phyloP scores from a whole-genome alignment of 495 filamentous ascomycete genomes.

The Neurospora tetraspora region DNA sequence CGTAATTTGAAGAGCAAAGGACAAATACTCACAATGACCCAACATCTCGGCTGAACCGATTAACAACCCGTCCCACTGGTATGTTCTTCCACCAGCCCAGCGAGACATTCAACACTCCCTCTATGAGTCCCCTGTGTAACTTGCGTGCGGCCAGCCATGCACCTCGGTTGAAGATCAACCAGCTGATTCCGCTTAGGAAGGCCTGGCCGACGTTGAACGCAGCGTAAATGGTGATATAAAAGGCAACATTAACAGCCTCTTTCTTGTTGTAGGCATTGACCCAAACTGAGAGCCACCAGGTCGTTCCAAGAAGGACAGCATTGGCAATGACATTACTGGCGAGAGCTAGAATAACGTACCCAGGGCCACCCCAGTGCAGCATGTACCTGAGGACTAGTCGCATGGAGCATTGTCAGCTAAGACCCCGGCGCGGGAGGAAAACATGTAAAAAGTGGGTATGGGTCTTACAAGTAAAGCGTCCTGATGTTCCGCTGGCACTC shows the following conservation, averaged over 20 bases:
- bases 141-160: slow-evolving; percentile 36
- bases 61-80: slow-evolving; percentile 46
- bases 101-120: slow-evolving; percentile 38
- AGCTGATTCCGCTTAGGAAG: slow-evolving; percentile 20
- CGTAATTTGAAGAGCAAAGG: not conserved
- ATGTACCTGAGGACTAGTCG: slow-evolving; percentile 27
- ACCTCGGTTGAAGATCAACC: slow-evolving; percentile 26
- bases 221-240: slow-evolving; percentile 29
- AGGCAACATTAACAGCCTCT: slow-evolving; percentile 21
- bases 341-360: slow-evolving; percentile 22
- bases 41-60: slow-evolving; percentile 46
- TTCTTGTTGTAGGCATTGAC: slow-evolving; percentile 37
- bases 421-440: not conserved
- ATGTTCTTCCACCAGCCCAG: slow-evolving; percentile 46
- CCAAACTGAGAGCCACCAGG: slow-evolving; percentile 40
- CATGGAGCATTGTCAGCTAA: not conserved
- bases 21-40: slow-evolving; percentile 23
- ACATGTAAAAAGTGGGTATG: not conserved
- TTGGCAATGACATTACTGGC: slow-evolving; percentile 19
- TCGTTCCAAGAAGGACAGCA: slow-evolving; percentile 19
- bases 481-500: slow-evolving; percentile 19
- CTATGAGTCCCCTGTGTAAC: slow-evolving; percentile 36
- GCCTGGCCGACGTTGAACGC: slow-evolving; percentile 23
- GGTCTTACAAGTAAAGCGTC: slow-evolving; percentile 24
- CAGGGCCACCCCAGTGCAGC: slow-evolving; percentile 24